A percentile compares a stretch with the other conserved stretches of the same genome.
Conservation (phyloP, 2,329 filamentous ascomycete genomes). For the Ambrosiella beaveri region DNA sequence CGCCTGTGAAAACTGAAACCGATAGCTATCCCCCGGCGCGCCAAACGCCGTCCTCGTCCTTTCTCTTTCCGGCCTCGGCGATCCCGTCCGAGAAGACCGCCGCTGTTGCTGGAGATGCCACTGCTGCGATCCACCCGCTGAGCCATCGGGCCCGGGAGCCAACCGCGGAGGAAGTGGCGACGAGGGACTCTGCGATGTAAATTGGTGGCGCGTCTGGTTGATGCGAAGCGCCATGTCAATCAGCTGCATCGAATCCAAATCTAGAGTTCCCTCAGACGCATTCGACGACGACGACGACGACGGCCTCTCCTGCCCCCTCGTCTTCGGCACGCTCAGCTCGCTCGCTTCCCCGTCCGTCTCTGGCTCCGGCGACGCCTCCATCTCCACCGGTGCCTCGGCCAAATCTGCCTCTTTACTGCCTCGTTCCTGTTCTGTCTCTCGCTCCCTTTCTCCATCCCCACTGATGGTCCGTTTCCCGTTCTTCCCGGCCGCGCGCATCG, state of each 20-base stretch:
- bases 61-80: constrained; percentile 33
- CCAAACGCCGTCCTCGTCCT: constrained; percentile 3
- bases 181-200: constrained; percentile 37
- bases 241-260: constrained; percentile 72
- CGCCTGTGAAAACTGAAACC: constrained; percentile 56
- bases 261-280: constrained; percentile 22
- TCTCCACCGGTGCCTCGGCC: too few species aligned
- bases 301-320: too few species aligned
- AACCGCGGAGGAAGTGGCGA: constrained; percentile 34
- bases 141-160: constrained; percentile 34
- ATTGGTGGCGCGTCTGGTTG: constrained; percentile 60
- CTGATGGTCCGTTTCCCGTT: not conserved
- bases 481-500: not conserved
- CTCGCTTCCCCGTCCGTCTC: too few species aligned
- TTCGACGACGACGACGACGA: too few species aligned
- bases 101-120: constrained; percentile 59
- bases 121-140: constrained; percentile 40
- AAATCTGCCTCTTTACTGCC: too few species aligned
- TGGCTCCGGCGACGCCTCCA: too few species aligned
- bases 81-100: constrained; percentile 41
- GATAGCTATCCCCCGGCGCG: constrained; percentile 23
- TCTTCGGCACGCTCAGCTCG: too few species aligned
- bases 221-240: constrained; percentile 82
- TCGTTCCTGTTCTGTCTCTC: too few species aligned
- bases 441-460: too few species aligned